Evolutionary conservation across 257 asterid genomes (phyloP).

Genomic region (Ophiorrhiza pumila): DNA sequence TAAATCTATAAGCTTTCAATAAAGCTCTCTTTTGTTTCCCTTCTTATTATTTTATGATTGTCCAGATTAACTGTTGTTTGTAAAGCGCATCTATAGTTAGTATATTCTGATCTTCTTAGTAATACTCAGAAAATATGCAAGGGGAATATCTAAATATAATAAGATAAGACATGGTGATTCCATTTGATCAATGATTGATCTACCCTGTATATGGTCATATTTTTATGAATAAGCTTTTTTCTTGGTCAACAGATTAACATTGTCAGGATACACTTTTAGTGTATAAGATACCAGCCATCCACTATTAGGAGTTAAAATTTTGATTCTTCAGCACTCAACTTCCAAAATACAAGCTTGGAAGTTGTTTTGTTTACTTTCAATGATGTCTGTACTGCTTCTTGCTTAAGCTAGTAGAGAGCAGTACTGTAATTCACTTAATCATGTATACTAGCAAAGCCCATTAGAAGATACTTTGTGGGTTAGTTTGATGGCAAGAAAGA

Average conservation of each 20-base stretch:
- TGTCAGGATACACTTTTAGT: not conserved
- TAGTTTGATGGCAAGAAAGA: not conserved
- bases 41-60: not conserved
- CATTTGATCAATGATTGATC: not conserved
- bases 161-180: not conserved
- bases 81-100: not conserved
- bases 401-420: not conserved
- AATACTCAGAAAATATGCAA: not conserved
- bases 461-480: not conserved
- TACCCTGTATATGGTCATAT: not conserved
- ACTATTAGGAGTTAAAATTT: not conserved
- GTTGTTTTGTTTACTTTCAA: not conserved
- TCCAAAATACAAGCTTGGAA: not conserved
- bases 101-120: not conserved
- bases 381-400: too few species aligned
- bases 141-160: not conserved
- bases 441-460: not conserved
- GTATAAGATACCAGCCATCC: too few species aligned
- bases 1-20: too few species aligned
- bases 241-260: not conserved
- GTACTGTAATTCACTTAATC: not conserved
- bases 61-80: not conserved
- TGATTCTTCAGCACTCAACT: not conserved
- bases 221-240: not conserved
- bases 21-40: not conserved